Evolutionary conservation across 306 rosid species (phyloP), one percentile per base, ranked within the genome.

Genomic region (Glycine latifolia): DNA sequence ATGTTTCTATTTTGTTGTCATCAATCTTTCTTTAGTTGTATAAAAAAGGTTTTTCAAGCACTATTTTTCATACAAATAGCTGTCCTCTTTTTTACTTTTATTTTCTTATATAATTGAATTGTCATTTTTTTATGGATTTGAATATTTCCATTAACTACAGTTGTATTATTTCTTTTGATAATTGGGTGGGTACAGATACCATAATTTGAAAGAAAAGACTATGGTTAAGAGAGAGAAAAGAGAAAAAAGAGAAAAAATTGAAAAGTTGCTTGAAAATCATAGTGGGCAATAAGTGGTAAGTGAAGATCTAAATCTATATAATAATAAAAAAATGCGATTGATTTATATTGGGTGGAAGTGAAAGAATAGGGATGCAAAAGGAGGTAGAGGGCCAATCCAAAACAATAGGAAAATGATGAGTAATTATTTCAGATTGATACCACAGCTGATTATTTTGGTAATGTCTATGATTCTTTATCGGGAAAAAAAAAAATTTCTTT

Each of bases 341-440:
- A 85, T 87, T 73, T 79, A 84, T 89, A 78, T 69, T 85, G 81
- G 85, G 83, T 56, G 88, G 82, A 86, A 76, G 92, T 49, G 65
- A 26, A 26, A 78, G 87, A 76, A 91, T 87, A 88, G 92, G 91
- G 91, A 85, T 91, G 78, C 72, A 61, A 67, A 79, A 66, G 73
- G 85, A 77, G 83, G 83, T 83, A 71, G 78, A 26, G 80, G 85
- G 82, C 75, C 89, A 43, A 43, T 43, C 9, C 47, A 43, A 87
- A 86, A 82, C 73, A 82, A 88, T 79, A 85, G 90, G 85, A 92
- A 86, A 85, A 92, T 90, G 90, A 94, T 91, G 92, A 55, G 88
- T 90, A 89, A 94, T 94, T 85, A 92, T 94, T 84, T 89, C 88
- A 76, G 71, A 80, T 72, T 85, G 93, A 94, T 89, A 87, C 87